Conservation (phyloP, 164 flowering plant species). For the Vitis vinifera region ASM3070453v1 NC_081811.1:27549001-27549500, state of each 20-base stretch:
- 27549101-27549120: slow-evolving; percentile 42
- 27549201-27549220: slow-evolving; percentile 42
- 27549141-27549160: slow-evolving; percentile 47
- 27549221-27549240: slow-evolving; percentile 47
- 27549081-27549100: slow-evolving; percentile 66
- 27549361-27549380: slow-evolving; percentile 51
- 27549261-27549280: slow-evolving; percentile 44
- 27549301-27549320: slow-evolving; percentile 39
- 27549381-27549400: slow-evolving; percentile 44
- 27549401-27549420: slow-evolving; percentile 28
- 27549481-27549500: slow-evolving; percentile 43
- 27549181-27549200: slow-evolving; percentile 51
- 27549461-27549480: slow-evolving; percentile 32
- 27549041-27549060: slow-evolving; percentile 78
- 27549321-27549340: slow-evolving; percentile 39
- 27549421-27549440: slow-evolving; percentile 30
- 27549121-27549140: slow-evolving; percentile 62
- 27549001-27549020: slow-evolving; percentile 94
- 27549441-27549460: slow-evolving; percentile 28
- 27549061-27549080: slow-evolving; percentile 56
- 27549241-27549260: slow-evolving; percentile 35
- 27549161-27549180: slow-evolving; percentile 60
- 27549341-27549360: slow-evolving; percentile 41
- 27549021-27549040: slow-evolving; percentile 56
- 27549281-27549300: slow-evolving; percentile 38